Conservation (phyloP, 2,329 filamentous ascomycete genomes). For the Gaeumannomyces sp. region DNA sequence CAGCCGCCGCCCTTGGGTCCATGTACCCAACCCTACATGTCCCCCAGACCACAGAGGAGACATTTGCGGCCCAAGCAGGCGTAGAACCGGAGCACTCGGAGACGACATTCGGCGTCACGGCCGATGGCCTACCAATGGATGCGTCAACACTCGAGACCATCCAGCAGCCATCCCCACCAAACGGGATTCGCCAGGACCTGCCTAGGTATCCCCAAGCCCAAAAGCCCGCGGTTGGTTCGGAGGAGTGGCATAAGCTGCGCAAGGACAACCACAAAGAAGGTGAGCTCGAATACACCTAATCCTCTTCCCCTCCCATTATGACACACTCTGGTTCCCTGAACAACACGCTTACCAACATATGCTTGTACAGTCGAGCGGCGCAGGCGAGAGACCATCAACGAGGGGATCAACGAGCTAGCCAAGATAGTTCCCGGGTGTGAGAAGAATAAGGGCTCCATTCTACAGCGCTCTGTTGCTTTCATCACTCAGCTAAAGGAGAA, state of each 20-base stretch:
- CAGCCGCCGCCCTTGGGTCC: constrained; percentile 49
- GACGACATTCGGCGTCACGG: constrained; percentile 23
- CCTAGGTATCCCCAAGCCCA: constrained; percentile 35
- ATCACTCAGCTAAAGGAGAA: constrained; percentile 94
- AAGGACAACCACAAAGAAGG: constrained; percentile 99
- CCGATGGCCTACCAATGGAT: constrained; percentile 27
- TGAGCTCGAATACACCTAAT: constrained; percentile 30
- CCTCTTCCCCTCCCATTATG: background rate
- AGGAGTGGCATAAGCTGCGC: constrained; percentile 95
- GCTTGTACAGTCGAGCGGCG: constrained; percentile 73
- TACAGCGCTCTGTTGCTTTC: constrained; percentile 88
- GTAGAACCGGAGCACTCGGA: constrained; percentile 27
- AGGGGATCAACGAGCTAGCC: constrained; percentile 95
- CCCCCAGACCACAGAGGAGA: constrained; percentile 51
- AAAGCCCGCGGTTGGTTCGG: constrained; percentile 89
- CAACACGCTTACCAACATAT: background rate
- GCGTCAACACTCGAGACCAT: constrained; percentile 30
- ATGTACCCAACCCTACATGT: constrained; percentile 57
- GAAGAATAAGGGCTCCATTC: constrained; percentile 97
- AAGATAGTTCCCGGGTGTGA: constrained; percentile 97
- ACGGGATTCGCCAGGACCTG: constrained; percentile 7
- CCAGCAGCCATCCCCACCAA: constrained; percentile 18
- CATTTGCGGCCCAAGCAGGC: constrained; percentile 48
- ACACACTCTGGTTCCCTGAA: too few relatives aligned
- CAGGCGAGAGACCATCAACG: constrained; percentile 95